Conservation (phyloP, 2,329 filamentous ascomycete species). For the Metarhizium humberi region DNA sequence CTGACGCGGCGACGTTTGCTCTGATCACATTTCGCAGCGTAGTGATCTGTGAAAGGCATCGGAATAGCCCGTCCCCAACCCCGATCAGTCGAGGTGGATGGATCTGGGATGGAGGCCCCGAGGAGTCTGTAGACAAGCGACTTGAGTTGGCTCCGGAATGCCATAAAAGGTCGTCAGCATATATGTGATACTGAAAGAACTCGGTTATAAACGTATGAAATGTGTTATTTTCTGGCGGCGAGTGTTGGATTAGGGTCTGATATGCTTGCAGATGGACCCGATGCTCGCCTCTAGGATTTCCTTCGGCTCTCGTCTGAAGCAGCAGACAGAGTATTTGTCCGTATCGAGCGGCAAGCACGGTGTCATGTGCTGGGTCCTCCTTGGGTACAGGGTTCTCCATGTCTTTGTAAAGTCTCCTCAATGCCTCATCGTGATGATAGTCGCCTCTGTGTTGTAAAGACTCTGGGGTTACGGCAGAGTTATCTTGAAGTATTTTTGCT, state of each 20-base stretch:
- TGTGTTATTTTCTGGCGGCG: slow-evolving; percentile 52
- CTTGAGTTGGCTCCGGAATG: slow-evolving; percentile 29
- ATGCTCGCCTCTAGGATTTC: slow-evolving; percentile 56
- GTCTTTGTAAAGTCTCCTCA: slow-evolving; percentile 40
- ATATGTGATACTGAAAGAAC: slow-evolving; percentile 79
- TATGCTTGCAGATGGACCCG: slow-evolving; percentile 72
- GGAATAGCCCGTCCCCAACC: slow-evolving; percentile 73
- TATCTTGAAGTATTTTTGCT: slow-evolving; percentile 38
- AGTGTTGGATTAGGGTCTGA: slow-evolving; percentile 56
- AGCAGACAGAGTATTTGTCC: slow-evolving; percentile 55
- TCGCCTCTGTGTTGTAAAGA: slow-evolving; percentile 41
- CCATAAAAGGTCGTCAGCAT: slow-evolving; percentile 52
- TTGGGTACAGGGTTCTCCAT: slow-evolving; percentile 32
- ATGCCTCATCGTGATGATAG: slow-evolving; percentile 46
- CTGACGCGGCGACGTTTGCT: slow-evolving; percentile 48
- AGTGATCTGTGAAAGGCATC: slow-evolving; percentile 70
- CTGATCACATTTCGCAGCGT: slow-evolving; percentile 67
- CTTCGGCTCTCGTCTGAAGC: slow-evolving; percentile 48
- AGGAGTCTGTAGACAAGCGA: slow-evolving; percentile 33
- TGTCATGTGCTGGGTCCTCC: slow-evolving; percentile 33
- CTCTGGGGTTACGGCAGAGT: slow-evolving; percentile 35
- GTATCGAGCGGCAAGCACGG: slow-evolving; percentile 45
- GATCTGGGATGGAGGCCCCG: slow-evolving; percentile 31
- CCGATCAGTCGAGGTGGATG: slow-evolving; percentile 57
- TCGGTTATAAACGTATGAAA: slow-evolving; percentile 59